These are phyloP conservation scores for Lodderomyces metapsilosis DNA, from an alignment of 1,139 yeast genomes.

Conservation along the genomic window DNA sequence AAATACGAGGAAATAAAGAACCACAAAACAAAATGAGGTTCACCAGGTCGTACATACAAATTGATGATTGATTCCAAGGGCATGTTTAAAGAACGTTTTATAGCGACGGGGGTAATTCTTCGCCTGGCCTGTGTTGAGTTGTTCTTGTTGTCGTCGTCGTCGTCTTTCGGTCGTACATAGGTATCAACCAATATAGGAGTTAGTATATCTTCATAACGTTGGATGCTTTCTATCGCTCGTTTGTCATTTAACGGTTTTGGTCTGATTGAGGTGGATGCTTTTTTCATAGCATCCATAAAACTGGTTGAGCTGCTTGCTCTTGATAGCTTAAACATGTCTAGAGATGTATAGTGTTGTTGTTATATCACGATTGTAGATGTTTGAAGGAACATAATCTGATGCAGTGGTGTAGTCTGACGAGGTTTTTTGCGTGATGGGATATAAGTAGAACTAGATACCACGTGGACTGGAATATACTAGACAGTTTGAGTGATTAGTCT, in stretches of 20 bases:
- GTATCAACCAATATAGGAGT: constrained; percentile 14
- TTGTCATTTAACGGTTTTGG: constrained; percentile 10
- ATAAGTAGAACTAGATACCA: no score
- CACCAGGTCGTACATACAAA: constrained; percentile 46
- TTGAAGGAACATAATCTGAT: not conserved
- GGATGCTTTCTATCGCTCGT: constrained; percentile 5
- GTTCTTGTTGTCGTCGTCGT: no score
- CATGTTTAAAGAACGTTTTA: constrained; percentile 28
- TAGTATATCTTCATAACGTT: constrained; percentile 17
- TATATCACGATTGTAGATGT: not conserved
- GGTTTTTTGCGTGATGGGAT: no score
- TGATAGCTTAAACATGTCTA: not conserved
- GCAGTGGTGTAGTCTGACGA: no score
- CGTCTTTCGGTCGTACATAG: constrained; percentile 6
- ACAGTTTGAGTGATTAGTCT: no score
- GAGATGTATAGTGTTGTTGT: not conserved
- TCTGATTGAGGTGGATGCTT: constrained; percentile 5
- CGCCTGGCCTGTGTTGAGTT: not conserved
- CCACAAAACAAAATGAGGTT: constrained; percentile 52
- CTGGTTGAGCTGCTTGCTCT: not conserved
- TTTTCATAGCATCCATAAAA: constrained; percentile 6
- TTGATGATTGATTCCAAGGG: constrained; percentile 32
- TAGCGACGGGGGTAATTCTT: constrained; percentile 17
- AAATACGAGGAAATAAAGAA: constrained; percentile 60
- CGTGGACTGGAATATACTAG: no score